phyloP scores from a whole-genome alignment of 768 basidiomycete genomes.

The Mycena epipterygia region DNA sequence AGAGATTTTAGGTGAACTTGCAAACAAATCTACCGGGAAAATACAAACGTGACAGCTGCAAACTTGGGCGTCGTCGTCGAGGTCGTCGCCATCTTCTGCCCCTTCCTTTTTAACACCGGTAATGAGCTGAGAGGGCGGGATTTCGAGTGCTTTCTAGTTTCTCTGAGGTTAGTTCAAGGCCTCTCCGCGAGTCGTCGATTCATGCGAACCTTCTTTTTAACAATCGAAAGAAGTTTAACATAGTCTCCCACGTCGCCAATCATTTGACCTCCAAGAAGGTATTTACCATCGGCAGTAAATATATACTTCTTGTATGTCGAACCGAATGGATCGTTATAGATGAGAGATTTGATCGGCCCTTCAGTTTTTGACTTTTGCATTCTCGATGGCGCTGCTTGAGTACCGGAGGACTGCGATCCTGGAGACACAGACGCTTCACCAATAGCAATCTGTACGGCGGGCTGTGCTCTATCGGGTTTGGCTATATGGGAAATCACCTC shows the following conservation, averaged over 20 bases:
- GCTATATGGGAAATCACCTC: constrained; percentile 30
- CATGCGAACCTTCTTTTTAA: constrained; percentile 77
- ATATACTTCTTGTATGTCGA: constrained; percentile 83
- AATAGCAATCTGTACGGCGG: constrained; percentile 39
- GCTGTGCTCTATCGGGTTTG: constrained; percentile 34
- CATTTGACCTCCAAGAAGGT: constrained; percentile 85
- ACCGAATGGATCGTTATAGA: constrained; percentile 81
- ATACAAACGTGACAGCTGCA: constrained; percentile 75
- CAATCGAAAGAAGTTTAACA: constrained; percentile 76
- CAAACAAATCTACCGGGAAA: not conserved
- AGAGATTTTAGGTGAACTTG: not conserved
- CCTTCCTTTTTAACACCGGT: constrained; percentile 64
- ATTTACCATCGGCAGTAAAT: constrained; percentile 78
- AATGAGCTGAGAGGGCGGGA: constrained; percentile 77
- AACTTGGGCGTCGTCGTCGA: constrained; percentile 80
- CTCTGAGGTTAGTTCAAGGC: not conserved
- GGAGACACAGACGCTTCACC: constrained; percentile 15
- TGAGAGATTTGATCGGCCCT: constrained; percentile 67
- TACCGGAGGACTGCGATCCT: not conserved
- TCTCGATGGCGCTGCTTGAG: not conserved
- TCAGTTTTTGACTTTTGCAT: constrained; percentile 38
- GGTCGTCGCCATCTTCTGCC: constrained; percentile 72
- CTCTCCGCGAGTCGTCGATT: not conserved
- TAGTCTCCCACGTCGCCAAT: constrained; percentile 81
- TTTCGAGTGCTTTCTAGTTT: constrained; percentile 73